These are phyloP conservation scores for Olyra latifolia DNA, from an alignment of 176 grass and related monocot species.

Conservation along the genomic window DNA sequence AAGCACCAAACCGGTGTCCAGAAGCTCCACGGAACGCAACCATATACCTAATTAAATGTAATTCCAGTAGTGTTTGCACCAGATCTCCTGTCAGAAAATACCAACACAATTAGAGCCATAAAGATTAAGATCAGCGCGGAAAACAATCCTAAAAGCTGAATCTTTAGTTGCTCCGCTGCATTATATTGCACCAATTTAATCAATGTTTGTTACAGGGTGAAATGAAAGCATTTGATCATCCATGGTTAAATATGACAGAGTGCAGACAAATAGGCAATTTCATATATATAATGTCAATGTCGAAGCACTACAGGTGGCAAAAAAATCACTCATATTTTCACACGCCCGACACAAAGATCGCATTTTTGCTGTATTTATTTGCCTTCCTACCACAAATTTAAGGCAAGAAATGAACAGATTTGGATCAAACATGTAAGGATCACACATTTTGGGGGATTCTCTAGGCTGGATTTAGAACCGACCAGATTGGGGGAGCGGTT, in stretches of 20 bases:
- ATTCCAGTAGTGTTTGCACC: background rate
- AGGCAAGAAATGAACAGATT: slow-evolving; percentile 43
- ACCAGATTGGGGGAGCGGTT: slow-evolving; percentile 11
- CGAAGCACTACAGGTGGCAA: background rate
- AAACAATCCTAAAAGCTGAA: background rate
- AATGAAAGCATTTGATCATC: background rate
- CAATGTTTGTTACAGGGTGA: background rate
- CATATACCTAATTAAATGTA: background rate
- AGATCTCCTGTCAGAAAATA: background rate
- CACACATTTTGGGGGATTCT: slow-evolving; percentile 22
- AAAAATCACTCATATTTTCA: slow-evolving; percentile 25
- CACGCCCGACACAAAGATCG: slow-evolving; percentile 37
- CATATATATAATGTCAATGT: background rate
- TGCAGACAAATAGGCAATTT: background rate
- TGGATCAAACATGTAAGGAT: slow-evolving; percentile 38
- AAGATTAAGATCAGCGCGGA: background rate
- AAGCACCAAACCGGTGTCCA: slow-evolving; percentile 11
- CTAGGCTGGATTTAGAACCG: slow-evolving; percentile 10
- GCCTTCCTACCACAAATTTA: slow-evolving; percentile 41
- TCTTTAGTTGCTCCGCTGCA: background rate
- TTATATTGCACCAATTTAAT: background rate
- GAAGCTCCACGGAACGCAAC: slow-evolving; percentile 29
- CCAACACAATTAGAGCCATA: background rate
- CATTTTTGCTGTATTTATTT: slow-evolving; percentile 49
- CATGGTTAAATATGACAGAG: background rate